phyloP scores from a whole-genome alignment of 768 basidiomycete species.

The Ramaria sp. region DNA sequence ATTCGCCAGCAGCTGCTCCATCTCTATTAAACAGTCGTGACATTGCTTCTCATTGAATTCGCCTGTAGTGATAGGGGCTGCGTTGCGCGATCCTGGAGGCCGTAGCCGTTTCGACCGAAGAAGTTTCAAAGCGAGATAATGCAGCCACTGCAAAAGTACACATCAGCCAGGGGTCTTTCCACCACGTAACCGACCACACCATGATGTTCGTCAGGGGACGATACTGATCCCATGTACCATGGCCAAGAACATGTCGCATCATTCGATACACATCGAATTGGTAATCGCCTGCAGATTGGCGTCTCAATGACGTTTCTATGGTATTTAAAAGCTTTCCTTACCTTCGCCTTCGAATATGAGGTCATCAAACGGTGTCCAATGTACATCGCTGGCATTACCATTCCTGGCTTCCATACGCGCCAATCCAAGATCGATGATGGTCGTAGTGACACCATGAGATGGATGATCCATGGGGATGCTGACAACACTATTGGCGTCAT shows the following conservation, averaged over 20 bases:
- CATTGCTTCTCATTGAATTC: slow-evolving; percentile 58
- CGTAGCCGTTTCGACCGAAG: slow-evolving; percentile 60
- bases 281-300: slow-evolving; percentile 53
- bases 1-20: slow-evolving; percentile 47
- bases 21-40: slow-evolving; percentile 55
- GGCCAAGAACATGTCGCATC: slow-evolving; percentile 57
- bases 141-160: slow-evolving; percentile 62
- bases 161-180: background rate
- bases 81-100: slow-evolving; percentile 36
- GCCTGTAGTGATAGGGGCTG: slow-evolving; percentile 10
- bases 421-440: slow-evolving; percentile 90
- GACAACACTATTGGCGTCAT: background rate
- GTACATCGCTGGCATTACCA: slow-evolving; percentile 30
- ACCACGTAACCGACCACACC: slow-evolving; percentile 37
- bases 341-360: slow-evolving; percentile 91
- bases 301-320: background rate
- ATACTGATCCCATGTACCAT: slow-evolving; percentile 59
- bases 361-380: slow-evolving; percentile 78
- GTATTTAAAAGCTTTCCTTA: slow-evolving; percentile 17
- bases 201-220: slow-evolving; percentile 83
- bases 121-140: slow-evolving; percentile 71
- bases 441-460: slow-evolving; percentile 60
- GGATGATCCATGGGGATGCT: slow-evolving; percentile 51
- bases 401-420: slow-evolving; percentile 67
- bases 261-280: slow-evolving; percentile 93